phyloP scores from a whole-genome alignment of 208 protist genomes.

The Leishmania aethiopica region DNA sequence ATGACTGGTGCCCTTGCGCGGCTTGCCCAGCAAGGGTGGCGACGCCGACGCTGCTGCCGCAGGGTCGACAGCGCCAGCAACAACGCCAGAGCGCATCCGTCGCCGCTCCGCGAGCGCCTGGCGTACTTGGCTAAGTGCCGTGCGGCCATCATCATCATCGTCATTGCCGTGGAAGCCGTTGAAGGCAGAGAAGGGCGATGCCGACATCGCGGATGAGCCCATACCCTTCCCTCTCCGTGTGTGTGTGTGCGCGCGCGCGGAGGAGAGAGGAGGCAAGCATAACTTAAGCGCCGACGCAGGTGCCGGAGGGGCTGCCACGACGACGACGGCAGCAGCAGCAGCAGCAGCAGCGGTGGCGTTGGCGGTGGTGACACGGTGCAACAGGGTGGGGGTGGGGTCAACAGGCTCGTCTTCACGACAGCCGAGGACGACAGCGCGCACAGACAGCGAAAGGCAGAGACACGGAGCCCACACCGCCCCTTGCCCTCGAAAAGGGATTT shows the following conservation, averaged over 20 bases:
- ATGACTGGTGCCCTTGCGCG: not conserved
- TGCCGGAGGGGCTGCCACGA: not conserved
- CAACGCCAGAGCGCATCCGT: not conserved
- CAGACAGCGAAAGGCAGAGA: no score
- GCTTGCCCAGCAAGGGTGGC: not conserved
- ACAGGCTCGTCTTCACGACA: not conserved
- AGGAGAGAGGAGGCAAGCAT: not conserved
- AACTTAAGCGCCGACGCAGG: not conserved
- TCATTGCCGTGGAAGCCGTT: not conserved
- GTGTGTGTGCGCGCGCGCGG: no score
- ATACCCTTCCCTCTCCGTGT: not conserved
- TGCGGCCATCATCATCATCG: not conserved
- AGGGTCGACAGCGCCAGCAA: not conserved
- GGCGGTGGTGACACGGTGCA: not conserved
- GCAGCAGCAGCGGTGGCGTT: not conserved
- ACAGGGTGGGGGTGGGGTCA: not conserved
- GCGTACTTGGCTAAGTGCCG: slow-evolving; percentile 8
- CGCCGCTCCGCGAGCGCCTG: slow-evolving; percentile 21
- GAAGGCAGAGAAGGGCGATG: not conserved
- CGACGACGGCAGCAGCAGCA: not conserved
- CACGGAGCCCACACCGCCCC: no score
- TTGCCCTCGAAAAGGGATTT: not conserved
- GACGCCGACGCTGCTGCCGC: not conserved
- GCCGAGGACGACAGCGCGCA: not conserved
- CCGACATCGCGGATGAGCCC: not conserved